Evolutionary conservation across 352 stramenopile genomes (phyloP).

Genomic region (Globisporangium spinosum): DNA sequence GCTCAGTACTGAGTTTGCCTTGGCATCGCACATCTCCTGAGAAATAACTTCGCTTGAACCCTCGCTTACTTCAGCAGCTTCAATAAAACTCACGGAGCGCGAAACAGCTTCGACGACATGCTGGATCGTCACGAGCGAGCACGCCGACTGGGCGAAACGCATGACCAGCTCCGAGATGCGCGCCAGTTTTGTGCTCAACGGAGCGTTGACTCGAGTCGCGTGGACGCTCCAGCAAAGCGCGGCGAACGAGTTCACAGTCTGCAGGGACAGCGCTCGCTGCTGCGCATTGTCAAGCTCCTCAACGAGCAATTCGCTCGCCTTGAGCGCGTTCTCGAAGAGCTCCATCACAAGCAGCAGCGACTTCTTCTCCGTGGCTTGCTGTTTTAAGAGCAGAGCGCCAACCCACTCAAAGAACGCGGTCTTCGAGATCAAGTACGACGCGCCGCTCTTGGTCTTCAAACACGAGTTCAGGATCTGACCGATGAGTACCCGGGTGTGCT

Average conservation of each 20-base stretch:
- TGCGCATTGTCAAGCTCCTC: constrained; percentile 34
- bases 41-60: not conserved
- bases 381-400: constrained; percentile 29
- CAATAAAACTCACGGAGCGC: not conserved
- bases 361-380: constrained; percentile 11
- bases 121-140: constrained; percentile 36
- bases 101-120: constrained; percentile 23
- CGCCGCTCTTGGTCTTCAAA: constrained; percentile 44
- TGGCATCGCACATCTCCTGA: not conserved
- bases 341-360: constrained; percentile 34
- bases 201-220: not conserved
- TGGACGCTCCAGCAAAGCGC: constrained; percentile 23
- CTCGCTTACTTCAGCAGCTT: not conserved
- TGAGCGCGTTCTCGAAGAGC: constrained; percentile 31
- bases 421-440: constrained; percentile 60
- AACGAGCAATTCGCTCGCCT: constrained; percentile 21
- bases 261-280: constrained; percentile 33
- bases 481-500: constrained; percentile 72
- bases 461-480: constrained; percentile 50
- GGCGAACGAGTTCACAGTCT: constrained; percentile 40
- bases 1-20: constrained; percentile 16
- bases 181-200: constrained; percentile 22
- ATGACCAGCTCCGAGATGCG: constrained; percentile 30
- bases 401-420: constrained; percentile 65
- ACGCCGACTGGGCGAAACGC: constrained; percentile 27